Evolutionary conservation across 2,329 filamentous ascomycete genomes (phyloP).

Genomic region (Dryadomyces quercivorus): DNA sequence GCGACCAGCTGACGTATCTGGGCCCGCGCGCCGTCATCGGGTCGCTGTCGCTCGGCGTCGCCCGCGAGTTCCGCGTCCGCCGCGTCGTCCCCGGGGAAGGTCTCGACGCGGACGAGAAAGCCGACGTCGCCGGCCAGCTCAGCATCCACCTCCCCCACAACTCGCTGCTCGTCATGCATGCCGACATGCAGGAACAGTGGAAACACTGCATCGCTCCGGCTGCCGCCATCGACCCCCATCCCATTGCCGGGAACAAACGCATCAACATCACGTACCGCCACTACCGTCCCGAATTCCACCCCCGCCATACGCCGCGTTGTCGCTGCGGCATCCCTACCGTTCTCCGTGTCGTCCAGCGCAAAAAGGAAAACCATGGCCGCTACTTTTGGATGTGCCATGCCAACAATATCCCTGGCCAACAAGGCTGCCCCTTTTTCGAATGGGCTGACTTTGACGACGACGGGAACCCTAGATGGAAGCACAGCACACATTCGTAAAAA

Average conservation of each 20-base stretch:
- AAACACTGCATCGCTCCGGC: constrained; percentile 78
- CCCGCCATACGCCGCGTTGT: constrained; percentile 66
- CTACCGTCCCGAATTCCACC: constrained; percentile 68
- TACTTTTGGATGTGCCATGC: constrained; percentile 92
- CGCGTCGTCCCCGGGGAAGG: constrained; percentile 50
- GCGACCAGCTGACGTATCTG: constrained; percentile 85
- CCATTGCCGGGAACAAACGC: constrained; percentile 63
- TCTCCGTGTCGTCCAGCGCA: constrained; percentile 68
- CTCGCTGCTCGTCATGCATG: constrained; percentile 88
- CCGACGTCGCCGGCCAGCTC: constrained; percentile 69
- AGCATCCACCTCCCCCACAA: constrained; percentile 92
- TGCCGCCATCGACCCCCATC: constrained; percentile 70
- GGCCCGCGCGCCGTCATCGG: constrained; percentile 83
- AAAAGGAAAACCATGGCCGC: constrained; percentile 60
- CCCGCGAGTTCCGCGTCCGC: constrained; percentile 84
- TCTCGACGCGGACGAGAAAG: constrained; percentile 15
- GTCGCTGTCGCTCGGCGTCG: constrained; percentile 78
- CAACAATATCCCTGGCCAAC: constrained; percentile 54
- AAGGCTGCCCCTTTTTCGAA: constrained; percentile 65
- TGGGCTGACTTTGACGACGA: constrained; percentile 85
- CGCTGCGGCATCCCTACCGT: constrained; percentile 56
- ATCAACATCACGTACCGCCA: constrained; percentile 93
- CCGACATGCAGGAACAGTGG: constrained; percentile 96
- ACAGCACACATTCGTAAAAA: no score
- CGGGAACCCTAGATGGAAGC: constrained; percentile 47